Conservation (phyloP, 345 rosid species). For the Hibiscus trionum region DNA sequence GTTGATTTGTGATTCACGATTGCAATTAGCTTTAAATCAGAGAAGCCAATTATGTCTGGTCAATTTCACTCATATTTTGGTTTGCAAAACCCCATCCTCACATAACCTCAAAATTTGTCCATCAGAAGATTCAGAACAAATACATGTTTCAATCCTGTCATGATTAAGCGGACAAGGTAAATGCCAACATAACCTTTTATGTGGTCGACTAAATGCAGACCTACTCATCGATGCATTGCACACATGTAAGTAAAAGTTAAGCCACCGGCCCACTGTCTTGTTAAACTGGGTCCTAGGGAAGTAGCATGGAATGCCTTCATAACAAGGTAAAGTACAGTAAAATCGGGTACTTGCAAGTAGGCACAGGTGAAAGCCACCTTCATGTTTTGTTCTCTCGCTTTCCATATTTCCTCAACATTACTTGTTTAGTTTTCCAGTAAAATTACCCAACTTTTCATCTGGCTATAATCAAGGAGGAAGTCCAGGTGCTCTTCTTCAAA, state of each 20-base stretch:
- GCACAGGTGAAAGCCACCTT: not conserved
- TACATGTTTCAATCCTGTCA: not conserved
- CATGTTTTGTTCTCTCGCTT: not conserved
- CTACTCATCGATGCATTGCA: not conserved
- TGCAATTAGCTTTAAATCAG: not conserved
- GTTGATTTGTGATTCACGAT: conserved; percentile 1
- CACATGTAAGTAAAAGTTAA: not conserved
- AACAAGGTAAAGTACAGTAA: not conserved
- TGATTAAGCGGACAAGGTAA: not conserved
- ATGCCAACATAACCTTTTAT: conserved; percentile 5
- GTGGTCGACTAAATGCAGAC: not conserved
- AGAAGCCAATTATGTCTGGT: not conserved
- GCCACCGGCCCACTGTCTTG: not conserved
- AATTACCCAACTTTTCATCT: not conserved
- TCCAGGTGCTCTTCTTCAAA: not conserved
- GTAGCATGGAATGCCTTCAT: not conserved
- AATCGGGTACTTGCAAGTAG: not conserved
- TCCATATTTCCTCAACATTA: not conserved
- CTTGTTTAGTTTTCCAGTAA: not conserved
- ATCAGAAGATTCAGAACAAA: not conserved
- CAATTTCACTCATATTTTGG: not conserved
- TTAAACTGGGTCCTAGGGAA: not conserved
- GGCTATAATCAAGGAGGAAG: not conserved
- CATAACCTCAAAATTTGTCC: not conserved
- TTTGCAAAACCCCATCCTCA: conserved; percentile 2